Evolutionary conservation across 2,329 filamentous ascomycete species (phyloP).

Genomic region (Xylogone sp.): DNA sequence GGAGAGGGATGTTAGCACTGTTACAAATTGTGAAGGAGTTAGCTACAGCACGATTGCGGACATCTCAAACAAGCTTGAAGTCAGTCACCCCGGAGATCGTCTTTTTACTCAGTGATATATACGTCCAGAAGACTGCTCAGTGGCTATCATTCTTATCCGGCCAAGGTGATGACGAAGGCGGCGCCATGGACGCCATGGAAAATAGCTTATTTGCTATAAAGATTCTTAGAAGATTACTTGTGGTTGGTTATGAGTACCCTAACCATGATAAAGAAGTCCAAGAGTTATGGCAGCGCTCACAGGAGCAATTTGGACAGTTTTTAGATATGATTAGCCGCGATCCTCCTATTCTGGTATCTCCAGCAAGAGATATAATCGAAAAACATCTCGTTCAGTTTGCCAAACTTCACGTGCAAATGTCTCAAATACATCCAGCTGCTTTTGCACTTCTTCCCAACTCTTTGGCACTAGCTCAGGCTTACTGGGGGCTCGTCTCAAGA

Average conservation of each 20-base stretch:
- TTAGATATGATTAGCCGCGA: conserved; percentile 59
- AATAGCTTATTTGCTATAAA: conserved; percentile 79
- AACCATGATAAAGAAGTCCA: conserved; percentile 73
- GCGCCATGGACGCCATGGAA: conserved; percentile 61
- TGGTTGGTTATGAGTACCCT: conserved; percentile 80
- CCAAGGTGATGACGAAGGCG: conserved; percentile 54
- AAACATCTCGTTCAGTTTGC: conserved; percentile 88
- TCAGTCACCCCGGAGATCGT: conserved; percentile 78
- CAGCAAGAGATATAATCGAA: conserved; percentile 62
- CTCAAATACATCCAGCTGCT: conserved; percentile 71
- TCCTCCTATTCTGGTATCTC: conserved; percentile 45
- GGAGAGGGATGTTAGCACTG: conserved; percentile 70
- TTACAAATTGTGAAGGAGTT: conserved; percentile 90
- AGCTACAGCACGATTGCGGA: conserved; percentile 71
- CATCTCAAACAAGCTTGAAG: conserved; percentile 73
- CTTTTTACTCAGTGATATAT: conserved; percentile 74
- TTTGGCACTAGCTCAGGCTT: conserved; percentile 70
- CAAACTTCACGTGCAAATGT: conserved; percentile 88
- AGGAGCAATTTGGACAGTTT: conserved; percentile 74
- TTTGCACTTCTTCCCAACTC: conserved; percentile 82
- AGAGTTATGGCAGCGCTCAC: conserved; percentile 76
- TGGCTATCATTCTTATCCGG: conserved; percentile 63
- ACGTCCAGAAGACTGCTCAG: conserved; percentile 64
- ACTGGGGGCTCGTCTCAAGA: conserved; percentile 77
- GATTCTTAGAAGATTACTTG: conserved; percentile 71